Conservation (phyloP, 176 grass and related monocot species). For the Aegilops speltoides region DNA sequence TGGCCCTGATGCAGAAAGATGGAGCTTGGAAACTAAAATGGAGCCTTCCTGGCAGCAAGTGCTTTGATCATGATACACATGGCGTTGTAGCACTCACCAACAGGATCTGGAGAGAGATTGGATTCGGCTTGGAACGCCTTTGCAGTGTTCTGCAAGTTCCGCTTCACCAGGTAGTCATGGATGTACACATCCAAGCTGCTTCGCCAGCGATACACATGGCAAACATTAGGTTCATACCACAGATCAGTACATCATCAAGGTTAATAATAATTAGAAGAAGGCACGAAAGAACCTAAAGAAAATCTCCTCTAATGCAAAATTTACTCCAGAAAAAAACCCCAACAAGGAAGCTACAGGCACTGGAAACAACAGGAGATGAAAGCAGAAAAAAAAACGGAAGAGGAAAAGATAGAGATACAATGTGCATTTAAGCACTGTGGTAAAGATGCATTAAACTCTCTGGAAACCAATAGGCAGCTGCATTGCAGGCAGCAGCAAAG, state of each 20-base stretch:
- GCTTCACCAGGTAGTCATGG: constrained; percentile 74
- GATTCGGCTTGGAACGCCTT: constrained; percentile 68
- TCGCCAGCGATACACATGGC: constrained; percentile 14
- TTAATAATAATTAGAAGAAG: not conserved
- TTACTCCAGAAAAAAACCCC: not conserved
- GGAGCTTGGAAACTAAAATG: not conserved
- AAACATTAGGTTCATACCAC: not conserved
- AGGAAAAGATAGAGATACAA: constrained; percentile 2
- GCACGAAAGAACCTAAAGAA: not conserved
- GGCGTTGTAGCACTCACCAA: constrained; percentile 46
- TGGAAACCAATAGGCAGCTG: not conserved
- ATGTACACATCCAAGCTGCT: constrained; percentile 80
- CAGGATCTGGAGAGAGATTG: constrained; percentile 54
- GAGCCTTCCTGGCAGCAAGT: not conserved
- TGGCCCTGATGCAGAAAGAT: constrained; percentile 12
- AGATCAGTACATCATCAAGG: not conserved
- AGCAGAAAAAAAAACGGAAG: not conserved
- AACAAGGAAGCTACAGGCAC: not conserved
- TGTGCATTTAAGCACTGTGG: not conserved
- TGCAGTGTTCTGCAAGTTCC: constrained; percentile 58
- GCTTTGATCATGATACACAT: not conserved
- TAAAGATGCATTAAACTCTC: constrained; percentile 10
- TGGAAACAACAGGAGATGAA: not conserved
- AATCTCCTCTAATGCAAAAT: not conserved
- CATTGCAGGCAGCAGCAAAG: not conserved